phyloP scores from a whole-genome alignment of 192 early-diverging fungal genomes.

The Rhizophagus clarus region DNA sequence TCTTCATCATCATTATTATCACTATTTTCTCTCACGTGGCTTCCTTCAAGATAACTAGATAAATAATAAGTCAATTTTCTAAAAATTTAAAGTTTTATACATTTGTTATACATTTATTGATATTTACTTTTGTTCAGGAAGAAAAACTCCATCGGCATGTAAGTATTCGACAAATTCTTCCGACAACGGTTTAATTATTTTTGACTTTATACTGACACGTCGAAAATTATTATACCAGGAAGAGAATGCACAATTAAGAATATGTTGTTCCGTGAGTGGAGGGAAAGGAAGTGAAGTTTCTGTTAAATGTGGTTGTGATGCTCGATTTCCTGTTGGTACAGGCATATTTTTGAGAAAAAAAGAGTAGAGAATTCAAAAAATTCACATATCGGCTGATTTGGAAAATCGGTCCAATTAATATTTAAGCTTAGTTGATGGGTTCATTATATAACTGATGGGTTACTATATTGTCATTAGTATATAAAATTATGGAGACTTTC shows the following conservation, averaged over 20 bases:
- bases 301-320: neutral
- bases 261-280: slow-evolving; percentile 60
- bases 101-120: neutral
- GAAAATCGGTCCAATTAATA: no score
- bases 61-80: slow-evolving; percentile 37
- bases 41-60: slow-evolving; percentile 35
- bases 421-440: no score
- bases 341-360: neutral
- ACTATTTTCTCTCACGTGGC: slow-evolving; percentile 12
- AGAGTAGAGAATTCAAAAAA: no score
- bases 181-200: slow-evolving; percentile 70
- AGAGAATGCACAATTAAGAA: slow-evolving; percentile 72
- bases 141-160: slow-evolving; percentile 79
- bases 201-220: slow-evolving; percentile 68
- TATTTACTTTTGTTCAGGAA: slow-evolving; percentile 70
- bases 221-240: slow-evolving; percentile 79
- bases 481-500: no score
- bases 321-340: neutral
- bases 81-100: neutral
- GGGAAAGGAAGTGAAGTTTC: slow-evolving; percentile 44
- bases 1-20: slow-evolving; percentile 41
- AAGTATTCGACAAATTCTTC: slow-evolving; percentile 84
- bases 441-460: no score
- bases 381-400: no score
- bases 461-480: no score